These are phyloP conservation scores for Oryza brachyantha DNA, from an alignment of 176 grass and related monocot species.

Conservation along the genomic window DNA sequence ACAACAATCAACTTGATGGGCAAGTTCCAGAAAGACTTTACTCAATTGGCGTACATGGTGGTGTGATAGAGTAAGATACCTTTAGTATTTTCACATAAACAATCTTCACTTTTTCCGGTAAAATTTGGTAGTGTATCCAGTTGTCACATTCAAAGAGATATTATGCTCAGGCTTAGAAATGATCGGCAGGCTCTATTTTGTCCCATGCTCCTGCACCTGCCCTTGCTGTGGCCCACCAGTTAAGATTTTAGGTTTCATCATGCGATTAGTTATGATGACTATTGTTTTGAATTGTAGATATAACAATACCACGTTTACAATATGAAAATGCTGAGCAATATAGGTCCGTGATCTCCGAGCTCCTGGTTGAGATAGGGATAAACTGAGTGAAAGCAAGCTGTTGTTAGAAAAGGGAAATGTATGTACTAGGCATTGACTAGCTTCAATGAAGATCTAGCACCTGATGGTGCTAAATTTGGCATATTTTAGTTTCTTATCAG, in stretches of 20 bases:
- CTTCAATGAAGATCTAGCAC: not conserved
- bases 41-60: slow-evolving; percentile 94
- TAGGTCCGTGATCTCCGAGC: not conserved
- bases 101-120: not conserved
- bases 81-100: slow-evolving; percentile 6
- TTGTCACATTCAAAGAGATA: not conserved
- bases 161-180: not conserved
- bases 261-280: not conserved
- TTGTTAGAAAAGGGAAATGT: not conserved
- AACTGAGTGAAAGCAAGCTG: not conserved
- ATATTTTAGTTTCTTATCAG: not conserved
- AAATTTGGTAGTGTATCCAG: not conserved
- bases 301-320: not conserved
- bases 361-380: not conserved
- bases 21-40: slow-evolving; percentile 97
- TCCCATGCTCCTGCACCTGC: not conserved
- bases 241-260: not conserved
- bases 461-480: not conserved
- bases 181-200: not conserved
- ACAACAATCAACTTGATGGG: slow-evolving; percentile 87
- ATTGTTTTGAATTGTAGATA: not conserved
- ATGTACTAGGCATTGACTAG: not conserved
- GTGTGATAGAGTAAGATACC: slow-evolving; percentile 91
- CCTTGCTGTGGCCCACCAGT: not conserved
- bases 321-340: not conserved